Percentiles rank a stretch among this genome's conserved stretches.
These are phyloP conservation scores for Seiridium cupressi DNA, from an alignment of 2,329 filamentous ascomycete species.

Conservation along the genomic window DNA sequence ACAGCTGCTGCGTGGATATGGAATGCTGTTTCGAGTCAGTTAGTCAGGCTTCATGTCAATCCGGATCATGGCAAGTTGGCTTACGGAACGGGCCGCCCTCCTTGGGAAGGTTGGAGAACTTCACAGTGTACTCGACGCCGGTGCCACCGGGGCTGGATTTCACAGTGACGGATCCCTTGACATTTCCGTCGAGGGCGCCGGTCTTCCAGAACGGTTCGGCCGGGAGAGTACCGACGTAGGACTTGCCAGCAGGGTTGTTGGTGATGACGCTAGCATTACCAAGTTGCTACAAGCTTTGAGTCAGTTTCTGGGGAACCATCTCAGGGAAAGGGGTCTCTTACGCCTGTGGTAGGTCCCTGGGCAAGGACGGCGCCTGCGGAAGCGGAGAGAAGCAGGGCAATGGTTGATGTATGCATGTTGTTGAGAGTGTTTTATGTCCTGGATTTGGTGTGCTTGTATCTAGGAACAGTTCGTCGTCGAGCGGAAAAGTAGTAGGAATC, in stretches of 20 bases:
- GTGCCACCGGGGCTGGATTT: slow-evolving; percentile 44
- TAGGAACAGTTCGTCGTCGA: no score
- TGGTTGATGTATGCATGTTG: slow-evolving; percentile 24
- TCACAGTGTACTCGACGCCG: slow-evolving; percentile 54
- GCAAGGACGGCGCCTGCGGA: slow-evolving; percentile 20
- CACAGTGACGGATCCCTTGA: slow-evolving; percentile 52
- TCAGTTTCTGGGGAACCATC: neutral
- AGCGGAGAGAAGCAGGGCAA: slow-evolving; percentile 21
- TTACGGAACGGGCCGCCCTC: slow-evolving; percentile 59
- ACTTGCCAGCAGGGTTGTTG: slow-evolving; percentile 53
- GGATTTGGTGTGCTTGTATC: neutral
- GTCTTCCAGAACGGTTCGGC: slow-evolving; percentile 48
- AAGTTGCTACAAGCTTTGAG: slow-evolving; percentile 27
- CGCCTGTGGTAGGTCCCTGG: slow-evolving; percentile 22
- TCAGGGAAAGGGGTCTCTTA: slow-evolving; percentile 14
- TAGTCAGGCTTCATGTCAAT: neutral
- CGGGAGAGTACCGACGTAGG: slow-evolving; percentile 57
- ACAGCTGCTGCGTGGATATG: slow-evolving; percentile 70
- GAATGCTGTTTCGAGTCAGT: slow-evolving; percentile 50
- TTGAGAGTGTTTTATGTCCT: neutral
- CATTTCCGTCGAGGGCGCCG: slow-evolving; percentile 46
- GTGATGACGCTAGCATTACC: slow-evolving; percentile 49
- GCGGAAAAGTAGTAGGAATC: no score
- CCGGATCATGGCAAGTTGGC: slow-evolving; percentile 21
- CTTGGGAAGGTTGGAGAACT: slow-evolving; percentile 57